phyloP scores from a whole-genome alignment of 192 early-diverging fungal genomes.

The Coemansia umbellata region DNA sequence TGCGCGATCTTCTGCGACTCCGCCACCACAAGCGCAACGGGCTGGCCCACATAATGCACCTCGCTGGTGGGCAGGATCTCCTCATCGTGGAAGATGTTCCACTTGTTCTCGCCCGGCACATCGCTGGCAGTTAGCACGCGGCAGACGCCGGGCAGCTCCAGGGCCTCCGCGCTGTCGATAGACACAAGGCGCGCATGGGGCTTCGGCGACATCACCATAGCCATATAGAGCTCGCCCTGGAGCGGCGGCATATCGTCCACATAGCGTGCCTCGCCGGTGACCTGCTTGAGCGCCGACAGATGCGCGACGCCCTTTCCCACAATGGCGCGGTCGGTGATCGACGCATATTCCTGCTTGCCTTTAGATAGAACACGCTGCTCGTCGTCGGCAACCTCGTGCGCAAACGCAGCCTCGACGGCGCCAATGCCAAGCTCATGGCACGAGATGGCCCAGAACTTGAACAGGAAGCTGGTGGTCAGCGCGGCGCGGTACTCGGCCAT shows the following conservation, averaged over 20 bases:
- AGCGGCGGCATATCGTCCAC: slow-evolving; percentile 77
- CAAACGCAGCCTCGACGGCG: slow-evolving; percentile 10
- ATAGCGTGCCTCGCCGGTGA: slow-evolving; percentile 80
- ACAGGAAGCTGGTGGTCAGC: slow-evolving; percentile 58
- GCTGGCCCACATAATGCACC: slow-evolving; percentile 68
- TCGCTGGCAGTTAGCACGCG: slow-evolving; percentile 66
- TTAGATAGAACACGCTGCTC: slow-evolving; percentile 10
- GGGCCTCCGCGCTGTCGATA: slow-evolving; percentile 59
- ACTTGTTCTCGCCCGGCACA: slow-evolving; percentile 61
- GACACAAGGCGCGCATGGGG: slow-evolving; percentile 66
- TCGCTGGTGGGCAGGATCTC: slow-evolving; percentile 71
- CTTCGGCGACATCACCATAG: slow-evolving; percentile 60
- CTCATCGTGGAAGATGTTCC: slow-evolving; percentile 66
- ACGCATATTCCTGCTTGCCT: slow-evolving; percentile 52
- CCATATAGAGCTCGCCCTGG: slow-evolving; percentile 65
- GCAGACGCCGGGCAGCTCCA: slow-evolving; percentile 60
- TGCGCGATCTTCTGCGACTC: slow-evolving; percentile 60
- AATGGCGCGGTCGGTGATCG: slow-evolving; percentile 30
- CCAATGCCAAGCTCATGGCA: slow-evolving; percentile 12
- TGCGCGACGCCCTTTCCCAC: slow-evolving; percentile 72
- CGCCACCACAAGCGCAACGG: slow-evolving; percentile 79
- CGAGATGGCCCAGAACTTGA: slow-evolving; percentile 61
- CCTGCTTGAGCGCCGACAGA: slow-evolving; percentile 74
- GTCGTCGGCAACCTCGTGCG: slow-evolving; percentile 16
- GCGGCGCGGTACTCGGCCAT: slow-evolving; percentile 67